Conservation (phyloP, 2,329 filamentous ascomycete species). For the Pseudocercospora vitis region DNA sequence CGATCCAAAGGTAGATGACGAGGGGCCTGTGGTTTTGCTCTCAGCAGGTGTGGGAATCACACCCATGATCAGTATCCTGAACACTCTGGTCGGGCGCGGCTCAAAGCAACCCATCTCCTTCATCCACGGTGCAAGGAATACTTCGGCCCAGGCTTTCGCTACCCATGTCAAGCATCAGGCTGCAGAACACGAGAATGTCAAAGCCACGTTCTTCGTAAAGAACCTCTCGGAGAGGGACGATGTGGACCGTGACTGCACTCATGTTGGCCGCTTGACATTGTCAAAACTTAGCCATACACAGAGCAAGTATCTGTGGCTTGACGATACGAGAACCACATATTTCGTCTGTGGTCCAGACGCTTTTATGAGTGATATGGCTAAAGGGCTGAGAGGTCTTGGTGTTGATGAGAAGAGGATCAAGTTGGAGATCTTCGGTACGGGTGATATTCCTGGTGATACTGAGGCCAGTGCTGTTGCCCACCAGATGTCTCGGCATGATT, state of each 20-base stretch:
- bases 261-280: slow-evolving; percentile 50
- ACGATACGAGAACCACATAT: slow-evolving; percentile 60
- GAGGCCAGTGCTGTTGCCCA: neutral
- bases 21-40: slow-evolving; percentile 62
- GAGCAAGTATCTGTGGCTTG: slow-evolving; percentile 56
- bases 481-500: too few relatives aligned
- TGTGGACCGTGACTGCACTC: slow-evolving; percentile 59
- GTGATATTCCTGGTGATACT: slow-evolving; percentile 7
- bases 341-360: slow-evolving; percentile 68
- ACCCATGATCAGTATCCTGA: slow-evolving; percentile 65
- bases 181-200: slow-evolving; percentile 50
- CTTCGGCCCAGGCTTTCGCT: slow-evolving; percentile 57
- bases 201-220: slow-evolving; percentile 60
- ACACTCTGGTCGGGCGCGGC: slow-evolving; percentile 47
- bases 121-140: slow-evolving; percentile 60
- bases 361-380: slow-evolving; percentile 66
- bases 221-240: slow-evolving; percentile 49
- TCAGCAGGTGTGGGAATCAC: slow-evolving; percentile 70
- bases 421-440: slow-evolving; percentile 30
- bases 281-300: slow-evolving; percentile 55
- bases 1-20: slow-evolving; percentile 47
- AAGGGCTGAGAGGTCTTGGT: slow-evolving; percentile 55
- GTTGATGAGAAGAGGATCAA: slow-evolving; percentile 45
- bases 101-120: slow-evolving; percentile 57
- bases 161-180: slow-evolving; percentile 49